Conservation (phyloP, 1,284 basidiomycete species). For the Pseudomicrostroma phylloplanum region DNA sequence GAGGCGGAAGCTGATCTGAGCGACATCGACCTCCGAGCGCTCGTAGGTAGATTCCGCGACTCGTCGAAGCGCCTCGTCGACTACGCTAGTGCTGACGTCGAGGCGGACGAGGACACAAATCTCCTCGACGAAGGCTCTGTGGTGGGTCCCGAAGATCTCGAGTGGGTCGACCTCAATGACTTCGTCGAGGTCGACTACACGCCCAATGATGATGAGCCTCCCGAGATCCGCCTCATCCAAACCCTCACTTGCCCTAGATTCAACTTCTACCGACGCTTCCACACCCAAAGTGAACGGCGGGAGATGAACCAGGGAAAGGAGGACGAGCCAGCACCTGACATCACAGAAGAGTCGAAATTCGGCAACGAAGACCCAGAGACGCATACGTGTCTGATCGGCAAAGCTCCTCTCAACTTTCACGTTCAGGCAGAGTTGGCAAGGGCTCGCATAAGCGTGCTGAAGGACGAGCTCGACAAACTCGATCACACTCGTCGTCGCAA, state of each 20-base stretch:
- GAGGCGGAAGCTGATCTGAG: constrained; percentile 80
- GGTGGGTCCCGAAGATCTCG: constrained; percentile 28
- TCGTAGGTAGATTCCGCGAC: constrained; percentile 68
- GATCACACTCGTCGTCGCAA: background rate
- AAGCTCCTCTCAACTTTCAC: constrained; percentile 58
- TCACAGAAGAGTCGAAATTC: constrained; percentile 63
- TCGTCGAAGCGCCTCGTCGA: constrained; percentile 18
- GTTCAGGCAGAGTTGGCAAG: constrained; percentile 66
- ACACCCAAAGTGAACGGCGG: constrained; percentile 55
- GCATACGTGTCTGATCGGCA: constrained; percentile 67
- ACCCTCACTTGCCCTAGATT: constrained; percentile 73
- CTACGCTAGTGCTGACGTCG: constrained; percentile 33
- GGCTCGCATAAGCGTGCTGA: constrained; percentile 53
- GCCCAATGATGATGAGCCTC: constrained; percentile 57
- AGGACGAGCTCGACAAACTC: constrained; percentile 25
- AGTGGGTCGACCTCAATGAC: constrained; percentile 76
- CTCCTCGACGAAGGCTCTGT: constrained; percentile 23
- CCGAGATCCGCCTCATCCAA: constrained; percentile 64
- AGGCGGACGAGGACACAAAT: constrained; percentile 33
- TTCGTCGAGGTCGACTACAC: constrained; percentile 73
- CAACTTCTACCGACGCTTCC: constrained; percentile 60
- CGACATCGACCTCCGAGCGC: constrained; percentile 69
- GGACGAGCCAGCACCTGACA: constrained; percentile 5
- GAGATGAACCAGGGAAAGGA: constrained; percentile 20
- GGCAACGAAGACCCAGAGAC: constrained; percentile 66